Conservation (phyloP, 805 yeast species). For the Hanseniaspora pseudoguilliermondii region DNA sequence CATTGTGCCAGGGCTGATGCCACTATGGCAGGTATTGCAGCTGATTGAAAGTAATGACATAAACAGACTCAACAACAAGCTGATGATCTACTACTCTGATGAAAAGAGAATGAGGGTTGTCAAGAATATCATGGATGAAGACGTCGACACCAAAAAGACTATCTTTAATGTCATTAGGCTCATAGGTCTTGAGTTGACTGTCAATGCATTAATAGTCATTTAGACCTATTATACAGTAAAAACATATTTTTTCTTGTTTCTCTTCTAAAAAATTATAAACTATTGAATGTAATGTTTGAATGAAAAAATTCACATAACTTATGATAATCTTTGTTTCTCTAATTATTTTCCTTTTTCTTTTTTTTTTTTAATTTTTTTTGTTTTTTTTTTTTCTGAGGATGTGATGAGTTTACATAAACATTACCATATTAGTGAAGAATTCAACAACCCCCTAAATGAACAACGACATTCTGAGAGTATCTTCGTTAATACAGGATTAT, state of each 20-base stretch:
- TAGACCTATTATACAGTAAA: conserved; percentile 1
- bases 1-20: conserved; percentile 41
- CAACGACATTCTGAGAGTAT: background rate
- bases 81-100: conserved; percentile 21
- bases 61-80: conserved; percentile 18
- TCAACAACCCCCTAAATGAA: background rate
- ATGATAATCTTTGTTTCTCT: no score
- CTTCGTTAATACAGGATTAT: background rate
- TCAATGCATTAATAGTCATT: conserved; percentile 22
- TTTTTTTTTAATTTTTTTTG: no score
- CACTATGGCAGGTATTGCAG: conserved; percentile 34
- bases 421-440: background rate
- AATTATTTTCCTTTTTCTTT: no score
- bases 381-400: no score
- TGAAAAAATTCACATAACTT: no score
- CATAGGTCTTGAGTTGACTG: conserved; percentile 31
- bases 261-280: background rate
- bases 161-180: conserved; percentile 34
- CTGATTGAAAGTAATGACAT: conserved; percentile 26
- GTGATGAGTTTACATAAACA: no score
- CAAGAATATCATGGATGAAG: conserved; percentile 19
- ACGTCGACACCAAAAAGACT: conserved; percentile 19
- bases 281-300: no score
- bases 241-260: background rate
- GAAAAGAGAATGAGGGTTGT: conserved; percentile 22